Evolutionary conservation across 2,329 filamentous ascomycete genomes (phyloP), one percentile per base, ranked within the genome.

Genomic region (Fragosphaeria purpurea): DNA sequence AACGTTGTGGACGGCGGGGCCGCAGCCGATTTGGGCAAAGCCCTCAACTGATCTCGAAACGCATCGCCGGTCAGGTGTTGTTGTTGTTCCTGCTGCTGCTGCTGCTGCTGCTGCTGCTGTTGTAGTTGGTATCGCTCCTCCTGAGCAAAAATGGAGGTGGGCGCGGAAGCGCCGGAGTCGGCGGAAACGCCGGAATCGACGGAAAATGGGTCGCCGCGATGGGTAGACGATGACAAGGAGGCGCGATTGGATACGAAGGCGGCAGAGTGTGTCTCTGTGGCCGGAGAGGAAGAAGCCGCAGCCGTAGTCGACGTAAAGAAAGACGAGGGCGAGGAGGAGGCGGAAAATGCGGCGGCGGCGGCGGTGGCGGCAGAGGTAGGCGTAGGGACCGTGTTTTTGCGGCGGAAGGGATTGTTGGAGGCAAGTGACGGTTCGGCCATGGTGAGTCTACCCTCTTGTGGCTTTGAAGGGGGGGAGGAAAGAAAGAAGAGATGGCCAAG

Each of bases 401-500:
- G 72, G 55, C 75, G 74, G 59, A 78, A 78, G 9, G 75, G 75
- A 57, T 78, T 78, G 64, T 75, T 67, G 61, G 74, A 69, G 45
- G 61, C 63, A 51, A 70, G 63, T 46, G 64, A 55, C 34, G 58
- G 58, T 41, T 67, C 65, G 51, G 63, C 61, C 60, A 72, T 72
- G 57, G 53, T 60, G 35, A 37, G 11, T 37, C 11, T 37, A 11
- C 22, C 22, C 22, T 22, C 22, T 22, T 37, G 7, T 37, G 35
- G 11, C 7, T 37, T 7, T 37, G 35, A 11, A 37, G 35, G 11
- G 35, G 35, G 35, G 35, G 11, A 11, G 35, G 35, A 37, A 37
- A 11, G 35, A 7, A 37, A 37, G 11, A 7, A 11, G 35, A 37
- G 35, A 11, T 7, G 11, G 35, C 7, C 7, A 7, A 37, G 11